Evolutionary conservation across 2,329 filamentous ascomycete genomes (phyloP).

Genomic region (Fusarium brachygibbosum): DNA sequence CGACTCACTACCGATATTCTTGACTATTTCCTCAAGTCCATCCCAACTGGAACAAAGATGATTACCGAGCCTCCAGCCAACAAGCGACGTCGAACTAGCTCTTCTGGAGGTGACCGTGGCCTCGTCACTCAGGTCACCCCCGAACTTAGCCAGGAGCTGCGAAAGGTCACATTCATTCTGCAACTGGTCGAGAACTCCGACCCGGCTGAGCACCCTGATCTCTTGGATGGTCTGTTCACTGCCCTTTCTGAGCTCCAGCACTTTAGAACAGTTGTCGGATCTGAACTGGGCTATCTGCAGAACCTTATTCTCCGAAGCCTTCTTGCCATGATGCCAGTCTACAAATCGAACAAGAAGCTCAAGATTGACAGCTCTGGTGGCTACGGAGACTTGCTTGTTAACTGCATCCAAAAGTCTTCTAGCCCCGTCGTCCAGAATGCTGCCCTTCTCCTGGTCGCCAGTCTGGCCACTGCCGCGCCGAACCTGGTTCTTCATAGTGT

Average conservation of each 20-base stretch:
- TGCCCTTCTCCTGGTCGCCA: constrained; percentile 88
- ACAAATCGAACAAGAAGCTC: constrained; percentile 71
- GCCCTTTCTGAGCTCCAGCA: constrained; percentile 89
- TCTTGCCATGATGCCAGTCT: constrained; percentile 83
- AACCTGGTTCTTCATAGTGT: constrained; percentile 95
- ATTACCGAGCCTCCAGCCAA: constrained; percentile 78
- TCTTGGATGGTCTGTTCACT: constrained; percentile 85
- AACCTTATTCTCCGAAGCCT: constrained; percentile 86
- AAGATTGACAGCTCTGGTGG: constrained; percentile 83
- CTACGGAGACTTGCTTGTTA: constrained; percentile 90
- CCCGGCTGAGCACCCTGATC: constrained; percentile 79
- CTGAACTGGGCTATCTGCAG: constrained; percentile 91
- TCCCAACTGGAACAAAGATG: constrained; percentile 80
- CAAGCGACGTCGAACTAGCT: constrained; percentile 84
- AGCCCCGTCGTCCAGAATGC: constrained; percentile 95
- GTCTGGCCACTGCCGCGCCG: constrained; percentile 86
- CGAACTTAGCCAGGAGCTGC: constrained; percentile 76
- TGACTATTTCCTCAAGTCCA: constrained; percentile 76
- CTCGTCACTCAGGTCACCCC: constrained; percentile 72
- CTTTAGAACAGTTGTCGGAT: constrained; percentile 83
- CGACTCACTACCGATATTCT: constrained; percentile 81
- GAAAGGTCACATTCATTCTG: constrained; percentile 86
- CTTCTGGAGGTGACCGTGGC: constrained; percentile 73
- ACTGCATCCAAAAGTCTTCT: constrained; percentile 91
- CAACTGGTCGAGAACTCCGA: constrained; percentile 88